These are phyloP conservation scores for Paraleonurus japonicus DNA, from an alignment of 257 asterid genomes.

Conservation along the genomic window DNA sequence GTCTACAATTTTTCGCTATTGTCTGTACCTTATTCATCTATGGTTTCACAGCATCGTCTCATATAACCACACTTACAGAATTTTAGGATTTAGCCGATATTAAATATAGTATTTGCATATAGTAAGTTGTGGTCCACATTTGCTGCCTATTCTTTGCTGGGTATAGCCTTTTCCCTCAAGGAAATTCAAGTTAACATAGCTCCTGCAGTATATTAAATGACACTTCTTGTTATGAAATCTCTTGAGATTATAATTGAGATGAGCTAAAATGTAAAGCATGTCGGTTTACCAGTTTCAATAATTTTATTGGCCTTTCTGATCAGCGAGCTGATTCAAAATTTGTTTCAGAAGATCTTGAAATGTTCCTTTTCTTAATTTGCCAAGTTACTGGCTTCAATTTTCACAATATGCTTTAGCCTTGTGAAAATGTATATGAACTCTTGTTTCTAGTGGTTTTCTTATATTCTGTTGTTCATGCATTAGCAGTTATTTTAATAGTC, in stretches of 20 bases:
- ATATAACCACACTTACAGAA: background rate
- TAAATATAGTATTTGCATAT: constrained; percentile 1
- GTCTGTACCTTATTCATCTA: constrained; percentile 9
- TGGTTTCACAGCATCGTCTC: constrained; percentile 20
- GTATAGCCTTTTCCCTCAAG: background rate
- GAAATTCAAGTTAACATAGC: background rate
- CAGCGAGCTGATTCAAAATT: background rate
- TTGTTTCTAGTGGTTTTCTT: background rate
- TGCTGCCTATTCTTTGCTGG: constrained; percentile 1
- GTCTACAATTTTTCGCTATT: constrained; percentile 11
- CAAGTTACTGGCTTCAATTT: background rate
- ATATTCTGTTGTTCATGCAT: constrained; percentile 17
- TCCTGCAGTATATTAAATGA: background rate
- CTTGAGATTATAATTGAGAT: background rate
- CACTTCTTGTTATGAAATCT: constrained; percentile 9
- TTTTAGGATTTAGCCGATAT: constrained; percentile 18
- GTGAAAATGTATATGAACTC: background rate
- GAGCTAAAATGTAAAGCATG: constrained; percentile 16
- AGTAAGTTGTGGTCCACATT: background rate
- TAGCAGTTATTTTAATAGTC: constrained; percentile 1
- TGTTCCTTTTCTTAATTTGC: constrained; percentile 4
- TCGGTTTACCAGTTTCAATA: background rate
- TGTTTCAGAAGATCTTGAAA: background rate
- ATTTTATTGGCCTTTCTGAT: background rate
- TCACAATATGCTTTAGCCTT: background rate